A percentile compares a stretch with the other conserved stretches of the same genome.
Evolutionary conservation across 768 basidiomycete species (phyloP).

Genomic region (Lepiota brunneoincarnata): DNA sequence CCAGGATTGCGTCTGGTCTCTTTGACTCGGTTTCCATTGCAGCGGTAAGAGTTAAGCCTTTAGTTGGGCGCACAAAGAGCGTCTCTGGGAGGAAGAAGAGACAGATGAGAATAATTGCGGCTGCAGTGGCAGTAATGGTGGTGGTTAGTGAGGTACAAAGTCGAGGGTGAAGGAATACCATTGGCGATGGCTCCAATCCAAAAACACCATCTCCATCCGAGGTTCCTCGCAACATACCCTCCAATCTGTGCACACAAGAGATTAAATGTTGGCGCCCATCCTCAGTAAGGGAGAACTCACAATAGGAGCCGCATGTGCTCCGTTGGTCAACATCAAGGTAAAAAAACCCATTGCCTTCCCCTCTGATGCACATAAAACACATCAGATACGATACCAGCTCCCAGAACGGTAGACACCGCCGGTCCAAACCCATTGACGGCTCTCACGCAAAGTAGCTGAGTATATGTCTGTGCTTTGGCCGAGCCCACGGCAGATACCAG

Average conservation of each 20-base stretch:
- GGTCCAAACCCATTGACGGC: conserved; percentile 32
- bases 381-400: conserved; percentile 37
- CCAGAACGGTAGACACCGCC: conserved; percentile 30
- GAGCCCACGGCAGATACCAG: conserved; percentile 29
- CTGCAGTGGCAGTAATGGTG: conserved; percentile 33
- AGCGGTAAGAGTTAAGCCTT: background rate
- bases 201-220: conserved; percentile 42
- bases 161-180: conserved; percentile 26
- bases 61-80: background rate
- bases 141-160: conserved; percentile 33
- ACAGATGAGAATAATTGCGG: conserved; percentile 20
- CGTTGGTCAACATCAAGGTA: conserved; percentile 35
- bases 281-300: conserved; percentile 19
- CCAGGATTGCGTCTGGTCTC: too few relatives aligned
- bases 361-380: conserved; percentile 33
- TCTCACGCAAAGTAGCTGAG: conserved; percentile 10
- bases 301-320: conserved; percentile 37
- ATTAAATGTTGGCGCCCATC: background rate
- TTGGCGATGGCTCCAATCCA: conserved; percentile 39
- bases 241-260: conserved; percentile 21
- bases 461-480: conserved; percentile 26
- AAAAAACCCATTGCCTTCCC: conserved; percentile 42
- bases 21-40: background rate
- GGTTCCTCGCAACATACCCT: conserved; percentile 32
- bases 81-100: conserved; percentile 11